Conservation (phyloP, 768 basidiomycete species). For the Lyophyllum decastes region DNA sequence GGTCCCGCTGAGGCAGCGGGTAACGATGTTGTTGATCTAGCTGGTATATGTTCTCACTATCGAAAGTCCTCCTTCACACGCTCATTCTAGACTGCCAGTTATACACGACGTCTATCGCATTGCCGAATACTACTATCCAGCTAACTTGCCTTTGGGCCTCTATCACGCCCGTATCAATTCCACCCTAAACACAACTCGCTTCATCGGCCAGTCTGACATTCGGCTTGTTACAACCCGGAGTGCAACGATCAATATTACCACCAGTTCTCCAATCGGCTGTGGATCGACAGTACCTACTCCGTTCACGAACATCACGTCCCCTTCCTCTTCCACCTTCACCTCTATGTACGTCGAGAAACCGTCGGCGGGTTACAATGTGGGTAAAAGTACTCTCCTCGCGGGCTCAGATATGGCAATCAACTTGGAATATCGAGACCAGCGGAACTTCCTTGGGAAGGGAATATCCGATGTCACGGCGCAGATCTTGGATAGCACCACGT, state of each 20-base stretch:
- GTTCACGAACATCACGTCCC: conserved; percentile 2
- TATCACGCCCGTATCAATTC: conserved; percentile 8
- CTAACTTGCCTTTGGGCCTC: conserved; percentile 6
- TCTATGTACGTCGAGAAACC: conserved; percentile 1
- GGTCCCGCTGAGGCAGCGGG: not conserved
- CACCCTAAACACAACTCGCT: conserved; percentile 1
- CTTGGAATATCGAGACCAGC: not conserved
- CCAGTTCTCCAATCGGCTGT: conserved; percentile 8
- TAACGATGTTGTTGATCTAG: conserved; percentile 8
- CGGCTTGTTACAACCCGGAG: conserved; percentile 2
- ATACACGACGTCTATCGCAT: not conserved
- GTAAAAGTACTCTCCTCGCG: not conserved
- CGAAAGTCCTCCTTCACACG: not conserved
- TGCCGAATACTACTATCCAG: conserved; percentile 1
- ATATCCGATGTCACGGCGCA: not conserved
- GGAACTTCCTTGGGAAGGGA: not conserved
- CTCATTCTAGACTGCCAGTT: not conserved
- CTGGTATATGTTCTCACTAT: not conserved
- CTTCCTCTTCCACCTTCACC: not conserved
- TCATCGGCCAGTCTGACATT: not conserved
- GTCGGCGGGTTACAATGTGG: conserved; percentile 2
- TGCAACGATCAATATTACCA: conserved; percentile 4
- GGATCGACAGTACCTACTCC: conserved; percentile 1
- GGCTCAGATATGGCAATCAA: not conserved
- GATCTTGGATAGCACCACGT: conserved; percentile 1